Percentiles rank a stretch among this genome's conserved stretches.
These are phyloP conservation scores for Mycena albidolilacea DNA, from an alignment of 768 basidiomycete genomes.

Conservation along the genomic window DNA sequence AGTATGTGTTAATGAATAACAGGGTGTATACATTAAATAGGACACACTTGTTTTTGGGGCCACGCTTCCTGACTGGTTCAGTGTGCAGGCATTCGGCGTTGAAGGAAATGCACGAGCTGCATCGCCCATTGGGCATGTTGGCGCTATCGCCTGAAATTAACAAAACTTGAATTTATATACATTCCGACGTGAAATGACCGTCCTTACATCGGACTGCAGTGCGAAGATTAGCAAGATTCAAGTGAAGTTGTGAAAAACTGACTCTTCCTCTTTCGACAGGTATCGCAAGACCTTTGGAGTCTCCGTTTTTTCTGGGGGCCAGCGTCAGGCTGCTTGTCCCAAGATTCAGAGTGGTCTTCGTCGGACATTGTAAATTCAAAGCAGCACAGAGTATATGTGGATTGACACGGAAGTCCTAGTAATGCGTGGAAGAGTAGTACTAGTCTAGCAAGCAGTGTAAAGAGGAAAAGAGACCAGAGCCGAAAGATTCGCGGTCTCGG, in stretches of 20 bases:
- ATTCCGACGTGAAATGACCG: background rate
- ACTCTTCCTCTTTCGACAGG: constrained; percentile 64
- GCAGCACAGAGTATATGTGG: no score
- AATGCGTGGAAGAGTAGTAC: background rate
- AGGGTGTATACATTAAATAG: background rate
- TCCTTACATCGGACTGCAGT: constrained; percentile 58
- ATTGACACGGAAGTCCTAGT: background rate
- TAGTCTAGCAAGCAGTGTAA: no score
- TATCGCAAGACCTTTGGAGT: constrained; percentile 62
- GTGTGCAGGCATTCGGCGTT: constrained; percentile 68
- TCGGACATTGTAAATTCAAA: constrained; percentile 29
- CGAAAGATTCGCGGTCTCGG: no score
- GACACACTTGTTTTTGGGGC: constrained; percentile 57
- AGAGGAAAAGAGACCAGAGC: no score
- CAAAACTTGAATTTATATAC: no score
- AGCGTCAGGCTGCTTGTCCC: constrained; percentile 1
- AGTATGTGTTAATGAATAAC: background rate
- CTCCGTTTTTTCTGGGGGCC: constrained; percentile 53
- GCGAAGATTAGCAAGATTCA: constrained; percentile 12
- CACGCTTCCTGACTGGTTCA: constrained; percentile 55
- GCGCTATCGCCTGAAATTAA: constrained; percentile 69
- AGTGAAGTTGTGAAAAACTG: background rate
- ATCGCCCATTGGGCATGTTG: constrained; percentile 66
- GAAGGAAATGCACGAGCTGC: constrained; percentile 69
- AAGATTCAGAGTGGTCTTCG: constrained; percentile 23